Conservation (phyloP, 2,329 filamentous ascomycete species). For the Chaetomium olivaceum region DNA sequence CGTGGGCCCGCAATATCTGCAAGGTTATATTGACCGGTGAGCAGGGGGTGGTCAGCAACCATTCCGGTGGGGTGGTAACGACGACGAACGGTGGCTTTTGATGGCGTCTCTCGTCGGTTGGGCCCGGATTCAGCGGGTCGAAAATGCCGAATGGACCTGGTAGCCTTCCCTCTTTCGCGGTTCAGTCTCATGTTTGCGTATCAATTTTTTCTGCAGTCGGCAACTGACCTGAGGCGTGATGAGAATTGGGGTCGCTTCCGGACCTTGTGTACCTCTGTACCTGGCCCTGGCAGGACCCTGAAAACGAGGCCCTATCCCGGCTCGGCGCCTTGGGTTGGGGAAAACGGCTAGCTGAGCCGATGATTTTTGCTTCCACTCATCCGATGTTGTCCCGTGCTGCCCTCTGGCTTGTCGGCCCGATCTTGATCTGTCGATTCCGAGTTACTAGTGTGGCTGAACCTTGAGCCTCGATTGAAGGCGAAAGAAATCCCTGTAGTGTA, state of each 20-base stretch:
- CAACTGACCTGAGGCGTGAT: neutral
- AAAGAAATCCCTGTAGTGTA: neutral
- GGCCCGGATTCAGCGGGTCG: neutral
- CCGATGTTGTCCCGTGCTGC: neutral
- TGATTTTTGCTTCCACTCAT: too few species aligned
- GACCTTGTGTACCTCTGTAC: neutral
- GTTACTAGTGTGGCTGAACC: neutral
- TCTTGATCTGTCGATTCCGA: neutral
- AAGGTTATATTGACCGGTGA: slow-evolving; percentile 28
- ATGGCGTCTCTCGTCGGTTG: neutral
- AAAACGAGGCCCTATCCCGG: neutral
- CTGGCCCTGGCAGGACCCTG: neutral
- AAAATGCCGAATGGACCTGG: neutral
- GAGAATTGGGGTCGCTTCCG: neutral
- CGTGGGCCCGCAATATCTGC: slow-evolving; percentile 17
- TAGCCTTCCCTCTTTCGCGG: neutral
- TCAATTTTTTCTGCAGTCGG: neutral
- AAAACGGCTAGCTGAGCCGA: neutral
- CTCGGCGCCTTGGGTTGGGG: neutral
- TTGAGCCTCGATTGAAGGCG: neutral
- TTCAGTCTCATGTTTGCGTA: neutral
- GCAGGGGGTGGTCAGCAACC: slow-evolving; percentile 16
- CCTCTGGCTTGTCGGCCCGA: neutral
- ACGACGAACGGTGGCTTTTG: neutral
- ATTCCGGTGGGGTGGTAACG: slow-evolving; percentile 3